phyloP scores from a whole-genome alignment of 306 rosid species.

The Medicago lupulina region DNA sequence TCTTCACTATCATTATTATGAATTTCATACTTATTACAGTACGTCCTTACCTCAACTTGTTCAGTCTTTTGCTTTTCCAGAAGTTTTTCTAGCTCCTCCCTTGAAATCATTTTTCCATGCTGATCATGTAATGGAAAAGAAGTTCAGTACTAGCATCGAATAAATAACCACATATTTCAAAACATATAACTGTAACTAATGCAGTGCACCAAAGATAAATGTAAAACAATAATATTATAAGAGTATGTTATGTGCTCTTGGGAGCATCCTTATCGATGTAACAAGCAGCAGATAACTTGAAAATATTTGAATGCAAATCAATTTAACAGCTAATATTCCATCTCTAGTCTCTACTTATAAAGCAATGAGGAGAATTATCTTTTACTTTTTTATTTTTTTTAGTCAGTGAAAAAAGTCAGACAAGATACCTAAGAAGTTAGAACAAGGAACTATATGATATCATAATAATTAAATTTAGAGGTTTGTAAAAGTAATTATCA shows the following conservation, averaged over 20 bases:
- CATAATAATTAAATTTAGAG: not conserved
- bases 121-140: conserved; percentile 51
- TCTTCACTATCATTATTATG: not conserved
- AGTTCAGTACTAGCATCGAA: conserved; percentile 37
- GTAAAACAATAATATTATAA: conserved; percentile 21
- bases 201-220: conserved; percentile 12
- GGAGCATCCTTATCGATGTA: conserved; percentile 8
- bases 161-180: conserved; percentile 26
- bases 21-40: conserved; percentile 15
- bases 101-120: conserved; percentile 86
- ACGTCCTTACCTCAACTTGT: conserved; percentile 71
- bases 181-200: conserved; percentile 16
- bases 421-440: conserved; percentile 4
- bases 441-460: not conserved
- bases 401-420: conserved; percentile 6
- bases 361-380: conserved; percentile 25
- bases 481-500: not conserved
- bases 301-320: conserved; percentile 15
- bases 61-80: conserved; percentile 75
- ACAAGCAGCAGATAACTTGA: conserved; percentile 25
- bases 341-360: conserved; percentile 5
- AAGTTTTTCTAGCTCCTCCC: conserved; percentile 79
- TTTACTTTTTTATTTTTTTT: not conserved
- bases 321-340: conserved; percentile 15
- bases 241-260: conserved; percentile 10